These are phyloP conservation scores for Trametes hirsuta DNA, from an alignment of 1,284 basidiomycete genomes.

Conservation along the genomic window DNA sequence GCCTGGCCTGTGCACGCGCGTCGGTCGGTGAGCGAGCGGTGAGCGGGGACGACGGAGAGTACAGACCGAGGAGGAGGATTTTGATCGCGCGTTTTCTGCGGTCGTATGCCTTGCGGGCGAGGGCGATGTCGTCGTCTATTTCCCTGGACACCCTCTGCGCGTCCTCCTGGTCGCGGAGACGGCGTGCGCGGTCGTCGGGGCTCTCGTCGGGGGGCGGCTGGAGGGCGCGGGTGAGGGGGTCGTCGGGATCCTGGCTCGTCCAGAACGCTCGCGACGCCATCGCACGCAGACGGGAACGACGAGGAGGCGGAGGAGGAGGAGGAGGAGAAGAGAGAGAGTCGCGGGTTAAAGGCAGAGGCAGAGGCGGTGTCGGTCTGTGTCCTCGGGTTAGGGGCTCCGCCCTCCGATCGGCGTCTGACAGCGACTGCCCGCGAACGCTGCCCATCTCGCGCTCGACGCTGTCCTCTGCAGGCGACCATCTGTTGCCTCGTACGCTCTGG, in stretches of 20 bases:
- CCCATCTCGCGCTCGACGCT: too few species aligned
- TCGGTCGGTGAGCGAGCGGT: neutral
- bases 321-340: conserved; percentile 38
- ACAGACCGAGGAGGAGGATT: conserved; percentile 63
- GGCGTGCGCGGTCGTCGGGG: conserved; percentile 43
- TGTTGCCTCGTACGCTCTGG: too few species aligned
- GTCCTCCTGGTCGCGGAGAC: conserved; percentile 47
- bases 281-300: conserved; percentile 45
- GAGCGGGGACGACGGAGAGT: neutral
- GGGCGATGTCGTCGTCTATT: conserved; percentile 61
- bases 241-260: conserved; percentile 33
- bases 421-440: too few species aligned
- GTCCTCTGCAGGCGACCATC: too few species aligned
- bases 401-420: neutral
- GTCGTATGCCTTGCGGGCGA: conserved; percentile 53
- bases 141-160: conserved; percentile 49
- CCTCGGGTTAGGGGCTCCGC: neutral
- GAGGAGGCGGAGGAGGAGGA: conserved; percentile 40
- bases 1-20: conserved; percentile 52
- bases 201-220: conserved; percentile 48
- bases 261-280: conserved; percentile 20
- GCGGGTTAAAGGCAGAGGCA: conserved; percentile 29
- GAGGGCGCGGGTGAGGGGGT: conserved; percentile 38
- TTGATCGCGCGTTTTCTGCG: conserved; percentile 62
- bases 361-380: conserved; percentile 39